phyloP scores from a whole-genome alignment of 31 red algal species.

The Odonthalia washingtoniensis region DNA sequence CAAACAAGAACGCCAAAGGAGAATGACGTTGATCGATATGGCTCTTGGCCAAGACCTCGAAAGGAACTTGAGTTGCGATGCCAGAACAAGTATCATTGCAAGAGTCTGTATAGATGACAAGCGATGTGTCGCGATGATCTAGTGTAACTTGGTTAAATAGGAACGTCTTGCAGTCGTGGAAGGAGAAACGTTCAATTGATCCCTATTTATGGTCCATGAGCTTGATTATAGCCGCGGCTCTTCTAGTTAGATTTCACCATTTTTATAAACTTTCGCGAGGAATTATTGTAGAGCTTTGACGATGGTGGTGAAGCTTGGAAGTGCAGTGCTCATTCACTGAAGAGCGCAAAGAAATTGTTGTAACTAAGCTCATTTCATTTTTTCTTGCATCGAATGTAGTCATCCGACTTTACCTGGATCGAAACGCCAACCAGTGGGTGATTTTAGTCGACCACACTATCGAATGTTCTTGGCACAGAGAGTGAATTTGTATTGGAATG shows the following conservation, averaged over 20 bases:
- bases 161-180: not conserved
- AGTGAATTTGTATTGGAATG: not conserved
- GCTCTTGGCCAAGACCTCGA: not conserved
- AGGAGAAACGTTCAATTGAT: not conserved
- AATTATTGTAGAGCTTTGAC: not conserved
- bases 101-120: not conserved
- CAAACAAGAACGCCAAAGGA: not conserved
- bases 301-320: too few species aligned
- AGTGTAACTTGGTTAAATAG: not conserved
- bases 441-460: not conserved
- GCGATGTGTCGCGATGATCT: not conserved
- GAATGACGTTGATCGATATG: not conserved
- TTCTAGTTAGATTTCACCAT: not conserved
- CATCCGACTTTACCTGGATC: not conserved
- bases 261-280: not conserved
- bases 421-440: not conserved
- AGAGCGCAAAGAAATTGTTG: too few species aligned
- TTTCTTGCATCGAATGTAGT: too few species aligned
- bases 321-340: too few species aligned
- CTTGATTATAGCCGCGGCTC: not conserved
- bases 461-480: not conserved
- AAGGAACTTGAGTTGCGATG: not conserved
- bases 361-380: too few species aligned
- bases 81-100: not conserved
- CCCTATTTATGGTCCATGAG: not conserved